phyloP scores from a whole-genome alignment of 73 alveolate genomes.

The Symbiodinium pilosum region DNA sequence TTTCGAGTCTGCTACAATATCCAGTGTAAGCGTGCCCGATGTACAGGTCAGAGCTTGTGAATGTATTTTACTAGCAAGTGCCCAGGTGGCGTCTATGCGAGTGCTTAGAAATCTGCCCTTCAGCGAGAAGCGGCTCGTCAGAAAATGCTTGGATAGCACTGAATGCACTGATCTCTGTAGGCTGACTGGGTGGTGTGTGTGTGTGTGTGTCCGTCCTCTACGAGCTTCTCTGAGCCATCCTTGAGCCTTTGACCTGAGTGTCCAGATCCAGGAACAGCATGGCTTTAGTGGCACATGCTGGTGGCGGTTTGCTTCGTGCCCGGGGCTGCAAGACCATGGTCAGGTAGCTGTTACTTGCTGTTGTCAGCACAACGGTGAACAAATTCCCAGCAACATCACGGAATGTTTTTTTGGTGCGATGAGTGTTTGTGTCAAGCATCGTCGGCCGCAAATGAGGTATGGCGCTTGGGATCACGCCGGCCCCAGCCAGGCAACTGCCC shows the following conservation, averaged over 20 bases:
- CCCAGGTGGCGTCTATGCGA: constrained; percentile 60
- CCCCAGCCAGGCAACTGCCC: neutral
- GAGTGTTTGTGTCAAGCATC: too few relatives aligned
- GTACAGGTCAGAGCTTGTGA: too few relatives aligned
- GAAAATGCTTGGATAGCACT: neutral
- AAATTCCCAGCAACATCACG: too few relatives aligned
- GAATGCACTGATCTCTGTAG: neutral
- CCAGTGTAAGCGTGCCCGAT: too few relatives aligned
- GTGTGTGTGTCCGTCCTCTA: too few relatives aligned
- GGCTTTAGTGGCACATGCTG: constrained; percentile 1
- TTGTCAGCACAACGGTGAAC: too few relatives aligned
- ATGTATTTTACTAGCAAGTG: too few relatives aligned
- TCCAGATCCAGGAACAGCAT: neutral
- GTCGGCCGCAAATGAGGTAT: too few relatives aligned
- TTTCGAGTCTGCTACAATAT: too few relatives aligned
- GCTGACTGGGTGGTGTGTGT: too few relatives aligned
- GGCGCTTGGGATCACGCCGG: neutral
- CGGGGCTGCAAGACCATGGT: neutral
- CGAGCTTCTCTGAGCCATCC: neutral
- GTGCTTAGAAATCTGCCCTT: constrained; percentile 60
- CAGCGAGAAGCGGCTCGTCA: constrained; percentile 31
- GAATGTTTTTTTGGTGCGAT: too few relatives aligned
- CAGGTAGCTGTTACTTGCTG: too few relatives aligned
- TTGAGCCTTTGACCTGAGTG: neutral
- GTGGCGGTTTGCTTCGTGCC: constrained; percentile 11